Evolutionary conservation across 2,329 filamentous ascomycete species (phyloP).

Genomic region (Ceratocystis eucalypticola): DNA sequence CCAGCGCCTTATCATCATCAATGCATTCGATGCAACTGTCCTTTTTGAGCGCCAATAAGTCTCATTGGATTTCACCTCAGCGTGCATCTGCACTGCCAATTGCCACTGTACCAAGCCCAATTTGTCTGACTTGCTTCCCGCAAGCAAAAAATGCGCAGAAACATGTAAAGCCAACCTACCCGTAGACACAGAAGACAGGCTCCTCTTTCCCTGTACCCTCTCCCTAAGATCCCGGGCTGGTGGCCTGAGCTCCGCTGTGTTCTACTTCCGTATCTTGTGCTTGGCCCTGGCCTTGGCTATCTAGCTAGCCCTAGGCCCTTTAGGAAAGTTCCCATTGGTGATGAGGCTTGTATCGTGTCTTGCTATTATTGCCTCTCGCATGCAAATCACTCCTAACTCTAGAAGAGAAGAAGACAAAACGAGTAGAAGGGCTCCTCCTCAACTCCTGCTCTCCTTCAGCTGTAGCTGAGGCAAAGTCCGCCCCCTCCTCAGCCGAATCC

Average conservation of each 20-base stretch:
- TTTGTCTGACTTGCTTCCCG: not conserved
- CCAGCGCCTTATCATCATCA: not conserved
- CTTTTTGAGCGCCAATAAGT: not conserved
- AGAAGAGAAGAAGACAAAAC: not conserved
- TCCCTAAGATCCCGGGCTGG: not conserved
- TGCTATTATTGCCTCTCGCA: not conserved
- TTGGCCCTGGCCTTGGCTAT: too few relatives aligned
- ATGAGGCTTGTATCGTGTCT: not conserved
- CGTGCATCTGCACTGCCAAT: not conserved
- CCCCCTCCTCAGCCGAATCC: not conserved
- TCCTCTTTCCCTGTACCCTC: too few relatives aligned
- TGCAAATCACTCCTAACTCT: not conserved
- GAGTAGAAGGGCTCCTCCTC: not conserved
- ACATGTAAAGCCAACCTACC: not conserved
- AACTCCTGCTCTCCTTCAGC: not conserved
- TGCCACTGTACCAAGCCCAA: not conserved
- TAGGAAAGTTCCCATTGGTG: not conserved
- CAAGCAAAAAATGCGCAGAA: not conserved
- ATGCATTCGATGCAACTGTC: not conserved
- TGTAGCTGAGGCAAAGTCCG: slow-evolving; percentile 2
- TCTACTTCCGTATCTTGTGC: not conserved
- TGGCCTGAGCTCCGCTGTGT: not conserved
- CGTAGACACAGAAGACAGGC: too few relatives aligned
- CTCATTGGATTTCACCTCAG: not conserved
- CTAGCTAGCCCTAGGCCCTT: not conserved